These are phyloP conservation scores for Allium sativum DNA, from an alignment of 106 monocot species.

Conservation along the genomic window DNA sequence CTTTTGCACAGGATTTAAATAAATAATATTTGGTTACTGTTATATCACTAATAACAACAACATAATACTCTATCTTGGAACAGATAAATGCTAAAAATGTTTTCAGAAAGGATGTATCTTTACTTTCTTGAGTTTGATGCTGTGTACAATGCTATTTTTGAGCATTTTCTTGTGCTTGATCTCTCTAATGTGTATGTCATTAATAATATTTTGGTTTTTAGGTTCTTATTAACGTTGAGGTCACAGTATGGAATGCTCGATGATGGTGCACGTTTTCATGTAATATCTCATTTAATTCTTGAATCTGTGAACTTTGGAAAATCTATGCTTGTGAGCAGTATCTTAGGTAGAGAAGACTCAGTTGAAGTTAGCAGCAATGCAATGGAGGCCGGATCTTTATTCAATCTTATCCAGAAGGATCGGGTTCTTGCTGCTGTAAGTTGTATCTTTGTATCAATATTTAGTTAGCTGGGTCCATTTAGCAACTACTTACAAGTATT, in stretches of 20 bases:
- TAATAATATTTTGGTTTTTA: conserved; percentile 15
- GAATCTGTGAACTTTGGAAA: conserved; percentile 68
- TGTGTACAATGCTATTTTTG: neutral
- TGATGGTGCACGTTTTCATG: conserved; percentile 75
- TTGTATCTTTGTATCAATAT: neutral
- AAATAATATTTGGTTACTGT: no score
- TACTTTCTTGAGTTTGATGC: neutral
- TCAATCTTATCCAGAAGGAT: conserved; percentile 71
- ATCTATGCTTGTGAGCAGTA: conserved; percentile 58
- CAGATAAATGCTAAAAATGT: neutral
- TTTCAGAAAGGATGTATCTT: neutral
- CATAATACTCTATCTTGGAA: no score
- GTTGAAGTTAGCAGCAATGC: conserved; percentile 36
- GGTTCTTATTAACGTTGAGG: conserved; percentile 61
- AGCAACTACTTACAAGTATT: no score
- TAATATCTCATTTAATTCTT: conserved; percentile 70
- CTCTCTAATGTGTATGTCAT: conserved; percentile 1
- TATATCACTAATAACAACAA: no score
- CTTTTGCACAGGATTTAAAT: no score
- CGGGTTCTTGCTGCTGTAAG: conserved; percentile 62
- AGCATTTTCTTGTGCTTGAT: no score
- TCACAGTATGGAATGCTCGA: conserved; percentile 33
- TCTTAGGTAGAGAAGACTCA: conserved; percentile 50
- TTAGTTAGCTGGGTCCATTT: no score
- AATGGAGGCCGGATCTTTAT: conserved; percentile 50